These are phyloP conservation scores for Chionographis japonica DNA, from an alignment of 106 monocot species.

Conservation along the genomic window DNA sequence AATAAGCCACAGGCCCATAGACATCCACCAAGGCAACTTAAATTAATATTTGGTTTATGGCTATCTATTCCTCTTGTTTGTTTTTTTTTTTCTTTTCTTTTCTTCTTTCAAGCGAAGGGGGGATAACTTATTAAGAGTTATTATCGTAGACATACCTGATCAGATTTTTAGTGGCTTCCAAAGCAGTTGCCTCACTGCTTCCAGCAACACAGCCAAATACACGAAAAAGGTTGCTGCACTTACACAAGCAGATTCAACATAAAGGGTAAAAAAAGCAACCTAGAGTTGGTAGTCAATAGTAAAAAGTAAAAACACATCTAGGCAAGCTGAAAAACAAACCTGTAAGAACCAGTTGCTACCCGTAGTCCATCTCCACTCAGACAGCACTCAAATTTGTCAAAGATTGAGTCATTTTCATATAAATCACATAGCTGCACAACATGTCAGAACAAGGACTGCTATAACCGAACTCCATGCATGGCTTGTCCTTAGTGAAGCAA, in stretches of 20 bases:
- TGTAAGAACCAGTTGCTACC: conserved; percentile 87
- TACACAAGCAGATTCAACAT: conserved; percentile 6
- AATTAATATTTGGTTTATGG: no score
- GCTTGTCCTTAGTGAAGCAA: not conserved
- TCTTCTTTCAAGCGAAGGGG: no score
- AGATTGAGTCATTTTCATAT: conserved; percentile 91
- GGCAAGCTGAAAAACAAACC: conserved; percentile 25
- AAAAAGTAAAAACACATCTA: not conserved
- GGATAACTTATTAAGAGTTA: not conserved
- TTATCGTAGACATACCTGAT: conserved; percentile 47
- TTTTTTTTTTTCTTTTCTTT: no score
- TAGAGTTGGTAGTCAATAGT: not conserved
- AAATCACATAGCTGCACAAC: conserved; percentile 68
- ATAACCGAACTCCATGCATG: not conserved
- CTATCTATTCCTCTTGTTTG: no score
- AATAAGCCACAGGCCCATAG: no score
- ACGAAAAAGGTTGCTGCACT: conserved; percentile 76
- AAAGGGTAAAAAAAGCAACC: not conserved
- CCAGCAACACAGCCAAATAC: conserved; percentile 70
- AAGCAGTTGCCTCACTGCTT: conserved; percentile 67
- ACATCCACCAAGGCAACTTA: no score
- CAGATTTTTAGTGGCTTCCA: conserved; percentile 82
- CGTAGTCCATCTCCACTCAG: conserved; percentile 79
- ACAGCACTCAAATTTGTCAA: conserved; percentile 96
- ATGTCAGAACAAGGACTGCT: not conserved